Evolutionary conservation across 169 alveolate species (phyloP).

Genomic region (Ichthyophthirius multifiliis): DNA sequence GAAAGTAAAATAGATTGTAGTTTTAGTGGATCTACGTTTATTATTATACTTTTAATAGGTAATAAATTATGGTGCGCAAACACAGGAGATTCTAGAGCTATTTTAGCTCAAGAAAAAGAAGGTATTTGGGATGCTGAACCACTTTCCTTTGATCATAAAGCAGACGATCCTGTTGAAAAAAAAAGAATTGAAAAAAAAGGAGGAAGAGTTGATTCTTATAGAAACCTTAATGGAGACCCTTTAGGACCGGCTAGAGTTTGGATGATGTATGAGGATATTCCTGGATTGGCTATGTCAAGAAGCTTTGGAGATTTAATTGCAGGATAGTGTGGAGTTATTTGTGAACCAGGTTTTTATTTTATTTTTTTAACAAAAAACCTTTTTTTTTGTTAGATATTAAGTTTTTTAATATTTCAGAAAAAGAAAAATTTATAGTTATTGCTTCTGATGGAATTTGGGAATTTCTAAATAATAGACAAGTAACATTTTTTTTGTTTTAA

Average conservation of each 20-base stretch:
- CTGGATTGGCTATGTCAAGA: conserved; percentile 85
- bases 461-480: conserved; percentile 29
- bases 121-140: conserved; percentile 22
- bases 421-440: conserved; percentile 81
- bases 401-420: conserved; percentile 54
- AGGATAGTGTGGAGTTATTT: conserved; percentile 60
- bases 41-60: conserved; percentile 33
- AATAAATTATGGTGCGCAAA: conserved; percentile 63
- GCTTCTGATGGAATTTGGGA: conserved; percentile 92
- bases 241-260: conserved; percentile 68
- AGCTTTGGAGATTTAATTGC: conserved; percentile 77
- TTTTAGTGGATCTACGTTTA: conserved; percentile 61
- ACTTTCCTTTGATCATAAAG: conserved; percentile 74
- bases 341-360: conserved; percentile 30
- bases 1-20: conserved; percentile 10
- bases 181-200: conserved; percentile 62
- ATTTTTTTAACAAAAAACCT: background rate
- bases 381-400: conserved; percentile 52
- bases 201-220: conserved; percentile 71
- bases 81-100: conserved; percentile 77
- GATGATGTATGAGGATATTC: conserved; percentile 71
- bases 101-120: conserved; percentile 13
- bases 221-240: conserved; percentile 59
- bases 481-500: background rate
- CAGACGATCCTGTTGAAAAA: conserved; percentile 70